Conservation (phyloP, 129 eudicot genomes). For the Deinandra increscens region DNA sequence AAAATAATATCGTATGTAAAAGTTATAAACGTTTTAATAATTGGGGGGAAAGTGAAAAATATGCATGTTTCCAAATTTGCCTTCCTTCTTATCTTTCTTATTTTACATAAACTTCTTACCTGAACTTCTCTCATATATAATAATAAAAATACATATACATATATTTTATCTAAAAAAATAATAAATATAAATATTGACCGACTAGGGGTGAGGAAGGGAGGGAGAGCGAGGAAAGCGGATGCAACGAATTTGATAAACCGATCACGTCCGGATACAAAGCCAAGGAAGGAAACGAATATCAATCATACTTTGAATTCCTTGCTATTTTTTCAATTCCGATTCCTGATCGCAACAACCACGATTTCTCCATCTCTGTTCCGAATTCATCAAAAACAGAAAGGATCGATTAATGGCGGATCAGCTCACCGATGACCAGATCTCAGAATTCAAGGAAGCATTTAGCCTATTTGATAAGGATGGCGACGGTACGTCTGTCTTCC, state of each 20-base stretch:
- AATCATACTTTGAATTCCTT: neutral
- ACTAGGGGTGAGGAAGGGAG: too few species aligned
- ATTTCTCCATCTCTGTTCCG: neutral
- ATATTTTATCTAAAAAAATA: too few species aligned
- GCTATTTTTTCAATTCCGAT: too few species aligned
- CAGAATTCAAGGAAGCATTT: constrained; percentile 6
- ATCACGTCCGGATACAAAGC: neutral
- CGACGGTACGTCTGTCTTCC: neutral
- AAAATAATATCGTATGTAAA: too few species aligned
- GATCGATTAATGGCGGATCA: neutral
- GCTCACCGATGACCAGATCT: constrained; percentile 3
- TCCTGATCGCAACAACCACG: neutral
- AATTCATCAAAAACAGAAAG: neutral
- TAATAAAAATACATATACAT: too few species aligned
- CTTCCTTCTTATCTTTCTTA: too few species aligned
- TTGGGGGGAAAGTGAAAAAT: too few species aligned
- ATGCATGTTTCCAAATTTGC: too few species aligned
- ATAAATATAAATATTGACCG: too few species aligned
- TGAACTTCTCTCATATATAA: too few species aligned
- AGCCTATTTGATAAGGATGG: constrained; percentile 4
- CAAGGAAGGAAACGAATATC: neutral
- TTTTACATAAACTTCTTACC: too few species aligned
- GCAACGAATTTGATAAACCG: constrained; percentile 2
- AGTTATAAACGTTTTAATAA: too few species aligned
- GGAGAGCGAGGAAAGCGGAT: constrained; percentile 1